Percentiles rank a stretch among this genome's conserved stretches.
phyloP scores from a whole-genome alignment of 140 eudicot genomes.

The Flaveria floridana region DNA sequence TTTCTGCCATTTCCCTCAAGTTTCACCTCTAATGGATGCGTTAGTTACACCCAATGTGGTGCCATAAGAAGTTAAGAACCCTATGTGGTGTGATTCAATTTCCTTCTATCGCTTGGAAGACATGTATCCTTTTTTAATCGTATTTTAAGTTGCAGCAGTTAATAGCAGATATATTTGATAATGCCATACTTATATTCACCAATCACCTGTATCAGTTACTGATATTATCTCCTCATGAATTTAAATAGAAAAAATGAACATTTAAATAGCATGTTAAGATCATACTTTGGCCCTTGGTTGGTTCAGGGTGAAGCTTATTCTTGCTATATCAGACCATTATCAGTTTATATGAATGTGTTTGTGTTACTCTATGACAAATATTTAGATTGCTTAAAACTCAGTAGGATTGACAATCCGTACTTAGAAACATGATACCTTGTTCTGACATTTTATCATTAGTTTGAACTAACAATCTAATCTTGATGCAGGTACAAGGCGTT shows the following conservation, averaged over 20 bases:
- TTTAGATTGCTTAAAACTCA: neutral
- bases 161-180: conserved; percentile 2
- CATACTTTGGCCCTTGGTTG: neutral
- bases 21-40: neutral
- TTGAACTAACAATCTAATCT: conserved; percentile 4
- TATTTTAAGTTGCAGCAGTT: neutral
- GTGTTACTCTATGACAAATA: neutral
- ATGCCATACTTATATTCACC: conserved; percentile 4
- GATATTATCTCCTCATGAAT: neutral
- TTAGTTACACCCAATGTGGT: neutral
- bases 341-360: neutral
- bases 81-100: neutral
- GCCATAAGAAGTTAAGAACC: neutral
- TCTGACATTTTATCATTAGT: neutral
- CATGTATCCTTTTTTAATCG: neutral
- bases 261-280: neutral
- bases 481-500: conserved; percentile 81
- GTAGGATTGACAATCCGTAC: neutral
- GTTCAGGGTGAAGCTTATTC: conserved; percentile 16
- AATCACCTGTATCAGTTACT: neutral
- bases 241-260: neutral
- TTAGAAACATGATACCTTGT: neutral
- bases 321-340: neutral
- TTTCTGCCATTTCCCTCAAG: neutral
- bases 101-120: neutral